Evolutionary conservation across 2,329 filamentous ascomycete species (phyloP).

Genomic region (Calonectria montana): DNA sequence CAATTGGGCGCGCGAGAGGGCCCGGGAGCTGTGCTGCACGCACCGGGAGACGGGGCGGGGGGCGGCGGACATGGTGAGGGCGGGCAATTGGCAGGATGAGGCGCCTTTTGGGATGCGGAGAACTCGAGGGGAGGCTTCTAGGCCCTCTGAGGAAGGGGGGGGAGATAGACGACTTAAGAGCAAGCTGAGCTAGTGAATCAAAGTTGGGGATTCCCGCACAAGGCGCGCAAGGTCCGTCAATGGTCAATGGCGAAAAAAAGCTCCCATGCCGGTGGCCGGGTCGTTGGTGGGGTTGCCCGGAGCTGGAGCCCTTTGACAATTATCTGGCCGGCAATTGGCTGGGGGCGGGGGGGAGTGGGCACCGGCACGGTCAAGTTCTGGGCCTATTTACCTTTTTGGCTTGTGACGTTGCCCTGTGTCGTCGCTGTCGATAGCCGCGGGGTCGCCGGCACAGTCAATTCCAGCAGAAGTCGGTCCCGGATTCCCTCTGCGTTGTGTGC

Average conservation of each 20-base stretch:
- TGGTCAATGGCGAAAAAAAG: constrained; percentile 29
- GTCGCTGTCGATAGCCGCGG: constrained; percentile 3
- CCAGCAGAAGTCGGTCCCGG: neutral
- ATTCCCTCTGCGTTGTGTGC: neutral
- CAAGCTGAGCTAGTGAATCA: constrained; percentile 12
- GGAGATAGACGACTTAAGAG: neutral
- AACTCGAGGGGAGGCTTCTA: neutral
- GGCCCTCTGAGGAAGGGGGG: neutral
- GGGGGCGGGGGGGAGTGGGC: constrained; percentile 3
- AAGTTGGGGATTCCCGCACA: constrained; percentile 2
- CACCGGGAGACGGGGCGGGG: constrained; percentile 53
- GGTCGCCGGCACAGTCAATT: constrained; percentile 6
- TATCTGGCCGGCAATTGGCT: constrained; percentile 38
- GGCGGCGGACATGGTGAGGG: constrained; percentile 49
- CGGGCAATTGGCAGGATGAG: neutral
- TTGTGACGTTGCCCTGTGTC: neutral
- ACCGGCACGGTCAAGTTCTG: neutral
- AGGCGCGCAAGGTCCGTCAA: constrained; percentile 13
- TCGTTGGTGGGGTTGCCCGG: constrained; percentile 23
- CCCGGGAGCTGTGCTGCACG: constrained; percentile 52
- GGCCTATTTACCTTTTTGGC: neutral
- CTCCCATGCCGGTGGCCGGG: constrained; percentile 23
- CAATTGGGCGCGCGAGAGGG: constrained; percentile 44
- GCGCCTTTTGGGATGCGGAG: constrained; percentile 40
- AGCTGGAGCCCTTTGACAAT: constrained; percentile 34